Conservation (phyloP, 768 basidiomycete genomes). For the Termitomyces sp. region DNA sequence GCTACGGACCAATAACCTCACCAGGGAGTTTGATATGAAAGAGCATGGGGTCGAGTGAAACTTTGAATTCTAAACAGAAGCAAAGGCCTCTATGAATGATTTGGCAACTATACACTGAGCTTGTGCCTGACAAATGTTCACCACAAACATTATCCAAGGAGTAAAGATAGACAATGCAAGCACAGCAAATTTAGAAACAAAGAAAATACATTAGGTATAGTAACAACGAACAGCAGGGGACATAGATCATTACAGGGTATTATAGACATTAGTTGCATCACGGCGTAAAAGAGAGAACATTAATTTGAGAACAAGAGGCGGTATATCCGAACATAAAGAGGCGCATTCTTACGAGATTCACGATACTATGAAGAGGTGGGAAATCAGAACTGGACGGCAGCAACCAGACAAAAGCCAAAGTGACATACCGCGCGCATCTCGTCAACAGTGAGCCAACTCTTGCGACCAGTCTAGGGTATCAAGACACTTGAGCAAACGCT, state of each 20-base stretch:
- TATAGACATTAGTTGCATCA: not conserved
- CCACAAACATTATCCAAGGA: not conserved
- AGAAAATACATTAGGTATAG: not conserved
- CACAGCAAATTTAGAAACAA: not conserved
- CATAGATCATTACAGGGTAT: constrained; percentile 5
- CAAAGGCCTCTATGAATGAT: not conserved
- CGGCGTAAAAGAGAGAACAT: constrained; percentile 1
- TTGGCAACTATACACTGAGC: not conserved
- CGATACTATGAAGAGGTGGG: constrained; percentile 27
- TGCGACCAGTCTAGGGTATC: constrained; percentile 34
- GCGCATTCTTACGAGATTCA: constrained; percentile 35
- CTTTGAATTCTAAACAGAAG: not conserved
- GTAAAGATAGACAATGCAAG: not conserved
- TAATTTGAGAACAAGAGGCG: constrained; percentile 40
- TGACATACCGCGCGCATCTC: constrained; percentile 37
- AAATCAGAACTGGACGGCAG: not conserved
- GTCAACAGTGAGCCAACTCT: constrained; percentile 44
- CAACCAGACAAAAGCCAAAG: not conserved
- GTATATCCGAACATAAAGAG: constrained; percentile 33
- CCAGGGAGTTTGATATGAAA: not conserved
- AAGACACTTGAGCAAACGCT: not conserved
- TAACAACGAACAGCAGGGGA: not conserved
- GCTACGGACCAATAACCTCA: not conserved
- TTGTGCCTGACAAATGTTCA: not conserved
- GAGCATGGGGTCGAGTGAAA: not conserved